Evolutionary conservation across 176 grass and related monocot genomes (phyloP).

Genomic region (Eragrostis nindensis): DNA sequence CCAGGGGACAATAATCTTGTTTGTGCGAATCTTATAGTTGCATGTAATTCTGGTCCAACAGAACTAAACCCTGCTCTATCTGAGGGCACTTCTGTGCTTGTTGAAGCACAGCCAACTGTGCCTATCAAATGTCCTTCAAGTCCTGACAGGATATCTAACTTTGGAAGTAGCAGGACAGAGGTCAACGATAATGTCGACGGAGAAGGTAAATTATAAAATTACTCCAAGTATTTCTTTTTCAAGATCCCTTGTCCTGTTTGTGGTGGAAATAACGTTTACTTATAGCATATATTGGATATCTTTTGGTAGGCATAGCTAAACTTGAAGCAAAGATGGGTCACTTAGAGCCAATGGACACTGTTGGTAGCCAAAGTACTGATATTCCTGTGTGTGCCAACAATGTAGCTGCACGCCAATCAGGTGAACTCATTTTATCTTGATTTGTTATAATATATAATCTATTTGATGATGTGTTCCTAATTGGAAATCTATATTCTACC

Average conservation of each 20-base stretch:
- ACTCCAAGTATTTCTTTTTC: neutral
- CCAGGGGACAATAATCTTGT: neutral
- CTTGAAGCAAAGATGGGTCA: conserved; percentile 22
- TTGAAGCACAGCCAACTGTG: neutral
- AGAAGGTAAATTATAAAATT: conserved; percentile 26
- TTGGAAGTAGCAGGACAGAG: conserved; percentile 5
- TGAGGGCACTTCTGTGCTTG: conserved; percentile 17
- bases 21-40: neutral
- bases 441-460: conserved; percentile 1
- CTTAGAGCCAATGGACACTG: conserved; percentile 9
- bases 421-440: conserved; percentile 36
- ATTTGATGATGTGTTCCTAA: conserved; percentile 6
- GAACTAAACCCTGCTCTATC: conserved; percentile 20
- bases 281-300: conserved; percentile 14
- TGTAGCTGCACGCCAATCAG: conserved; percentile 13
- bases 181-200: neutral
- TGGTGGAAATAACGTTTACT: conserved; percentile 9
- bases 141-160: conserved; percentile 31
- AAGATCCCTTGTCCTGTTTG: conserved; percentile 13
- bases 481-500: conserved; percentile 4
- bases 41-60: conserved; percentile 1
- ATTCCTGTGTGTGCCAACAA: neutral
- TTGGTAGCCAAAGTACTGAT: conserved; percentile 12
- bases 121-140: neutral
- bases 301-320: conserved; percentile 36